Evolutionary conservation across 805 yeast species (phyloP).

Genomic region (Wickerhamiella musiphila): DNA sequence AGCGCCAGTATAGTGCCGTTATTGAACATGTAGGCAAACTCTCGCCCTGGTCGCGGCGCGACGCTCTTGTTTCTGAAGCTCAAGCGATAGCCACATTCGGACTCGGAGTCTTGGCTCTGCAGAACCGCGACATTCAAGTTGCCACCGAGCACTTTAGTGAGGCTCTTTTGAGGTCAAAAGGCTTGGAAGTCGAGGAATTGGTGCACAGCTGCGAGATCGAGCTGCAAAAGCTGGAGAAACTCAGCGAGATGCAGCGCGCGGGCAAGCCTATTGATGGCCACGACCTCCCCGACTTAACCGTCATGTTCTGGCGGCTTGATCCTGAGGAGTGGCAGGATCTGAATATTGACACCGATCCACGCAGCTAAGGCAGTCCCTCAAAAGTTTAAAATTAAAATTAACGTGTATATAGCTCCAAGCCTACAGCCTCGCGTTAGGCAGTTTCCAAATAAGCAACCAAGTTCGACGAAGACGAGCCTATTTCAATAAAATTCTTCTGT

Average conservation of each 20-base stretch:
- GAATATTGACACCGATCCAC: not conserved
- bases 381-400: not conserved
- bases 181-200: conserved; percentile 45
- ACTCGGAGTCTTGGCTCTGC: conserved; percentile 61
- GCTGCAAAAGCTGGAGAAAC: conserved; percentile 31
- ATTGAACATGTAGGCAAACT: not conserved
- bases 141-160: conserved; percentile 51
- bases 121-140: conserved; percentile 33
- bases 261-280: conserved; percentile 3
- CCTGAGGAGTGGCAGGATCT: conserved; percentile 3
- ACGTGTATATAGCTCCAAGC: not conserved
- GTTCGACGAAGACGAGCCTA: not conserved
- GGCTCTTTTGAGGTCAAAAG: conserved; percentile 52
- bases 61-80: conserved; percentile 33
- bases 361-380: not conserved
- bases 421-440: too few relatives aligned
- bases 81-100: conserved; percentile 74
- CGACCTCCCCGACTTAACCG: conserved; percentile 10
- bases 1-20: not conserved
- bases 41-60: conserved; percentile 7
- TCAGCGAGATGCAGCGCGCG: conserved; percentile 5
- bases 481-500: not conserved
- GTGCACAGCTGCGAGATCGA: conserved; percentile 51
- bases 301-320: conserved; percentile 13
- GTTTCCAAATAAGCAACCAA: too few relatives aligned